These are phyloP conservation scores for Gossypioides kirkii DNA, from an alignment of 345 rosid genomes.

Conservation along the genomic window DNA sequence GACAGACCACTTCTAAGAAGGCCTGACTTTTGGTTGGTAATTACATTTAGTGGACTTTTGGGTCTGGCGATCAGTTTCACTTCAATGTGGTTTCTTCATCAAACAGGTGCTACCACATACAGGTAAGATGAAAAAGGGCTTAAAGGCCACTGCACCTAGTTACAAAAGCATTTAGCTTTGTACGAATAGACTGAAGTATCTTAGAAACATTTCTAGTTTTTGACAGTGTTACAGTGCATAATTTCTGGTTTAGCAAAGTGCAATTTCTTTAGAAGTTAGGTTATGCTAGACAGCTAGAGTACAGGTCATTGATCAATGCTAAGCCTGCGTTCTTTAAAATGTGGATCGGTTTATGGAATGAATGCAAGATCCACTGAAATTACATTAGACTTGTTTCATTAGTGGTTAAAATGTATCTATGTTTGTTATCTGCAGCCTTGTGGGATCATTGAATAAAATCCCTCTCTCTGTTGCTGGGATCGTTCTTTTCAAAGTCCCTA, in stretches of 20 bases:
- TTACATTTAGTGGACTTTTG: conserved; percentile 83
- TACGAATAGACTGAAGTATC: not conserved
- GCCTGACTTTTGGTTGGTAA: conserved; percentile 85
- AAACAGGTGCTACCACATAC: conserved; percentile 96
- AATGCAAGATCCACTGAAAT: not conserved
- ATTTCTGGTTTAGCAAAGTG: not conserved
- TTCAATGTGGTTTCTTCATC: conserved; percentile 99
- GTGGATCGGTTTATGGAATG: not conserved
- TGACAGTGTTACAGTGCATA: not conserved
- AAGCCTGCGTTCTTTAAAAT: not conserved
- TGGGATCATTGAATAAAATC: conserved; percentile 93
- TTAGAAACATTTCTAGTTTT: not conserved
- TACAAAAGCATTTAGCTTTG: not conserved
- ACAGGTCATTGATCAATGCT: not conserved
- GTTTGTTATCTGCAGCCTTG: conserved; percentile 59
- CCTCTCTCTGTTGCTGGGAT: conserved; percentile 86
- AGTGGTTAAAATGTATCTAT: not conserved
- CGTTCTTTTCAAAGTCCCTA: conserved; percentile 80
- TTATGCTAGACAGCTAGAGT: not conserved
- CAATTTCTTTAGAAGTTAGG: not conserved
- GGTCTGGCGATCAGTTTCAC: conserved; percentile 98
- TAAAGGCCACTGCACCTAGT: not conserved
- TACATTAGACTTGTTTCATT: not conserved
- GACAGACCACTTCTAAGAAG: conserved; percentile 79
- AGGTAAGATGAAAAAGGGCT: conserved; percentile 43